Base-by-base conservation (phyloP, 2,329 filamentous ascomycete genomes). In the Alternaria arborescens region DNA sequence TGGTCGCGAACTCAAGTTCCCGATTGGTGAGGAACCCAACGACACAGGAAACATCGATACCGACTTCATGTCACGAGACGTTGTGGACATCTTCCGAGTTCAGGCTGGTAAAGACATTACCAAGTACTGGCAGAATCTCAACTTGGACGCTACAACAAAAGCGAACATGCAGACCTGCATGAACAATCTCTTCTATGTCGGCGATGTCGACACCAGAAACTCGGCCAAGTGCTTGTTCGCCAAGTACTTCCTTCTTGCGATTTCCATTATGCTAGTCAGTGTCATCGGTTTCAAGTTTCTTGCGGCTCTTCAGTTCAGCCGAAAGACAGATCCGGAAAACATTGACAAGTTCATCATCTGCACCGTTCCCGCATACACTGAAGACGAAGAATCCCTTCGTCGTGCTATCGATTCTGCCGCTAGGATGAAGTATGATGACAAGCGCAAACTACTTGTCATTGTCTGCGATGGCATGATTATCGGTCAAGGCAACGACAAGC, bases 401-500 rank as follows among this genome's bases (percentile, higher is more conserved):
- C 94, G 94, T 84, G 95, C 95, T 60, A 97, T 99, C 71, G 95
- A 99, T 78, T 99, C 95, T 0, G 91, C 93, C 60, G 94, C 95
- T 28, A 87, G 93, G 62, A 97, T 97, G 93, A 89, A 89, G 68
- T 99, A 99, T 76, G 95, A 99, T 73, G 94, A 99, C 77, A 99
- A 99, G 83, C 92, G 95, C 74, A 99, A 99, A 83, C 86, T 99
- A 12, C 84, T 99, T 26, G 88, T 97, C 67, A 86, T 99, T 63
- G 85, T 99, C 66, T 99, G 95, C 74, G 95, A 99, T 75, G 95
- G 95, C 81, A 98, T 99, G 94, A 99, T 99, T 83, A 96, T 99
- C 68, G 95, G 95, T 73, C 94, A 97, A 82, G 95, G 95, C 74
- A 99, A 99, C 80, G 95, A 99, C 78, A 88, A 93, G 63, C 93